Conservation (phyloP, 495 filamentous ascomycete genomes). For the Neurospora hispaniola region DNA sequence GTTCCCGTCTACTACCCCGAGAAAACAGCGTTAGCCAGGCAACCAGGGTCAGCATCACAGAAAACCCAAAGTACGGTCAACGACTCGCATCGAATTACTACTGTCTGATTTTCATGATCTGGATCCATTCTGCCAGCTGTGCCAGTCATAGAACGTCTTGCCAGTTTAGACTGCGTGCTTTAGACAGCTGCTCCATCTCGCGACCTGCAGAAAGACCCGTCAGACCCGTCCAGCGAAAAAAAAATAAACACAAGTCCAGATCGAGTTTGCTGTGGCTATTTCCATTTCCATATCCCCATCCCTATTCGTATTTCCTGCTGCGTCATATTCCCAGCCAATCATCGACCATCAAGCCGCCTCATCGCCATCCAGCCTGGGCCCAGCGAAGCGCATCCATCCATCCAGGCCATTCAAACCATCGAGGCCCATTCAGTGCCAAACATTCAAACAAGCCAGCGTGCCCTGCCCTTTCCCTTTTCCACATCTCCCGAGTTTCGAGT, state of each 20-base stretch:
- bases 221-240: neutral
- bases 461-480: neutral
- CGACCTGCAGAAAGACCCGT: neutral
- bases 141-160: neutral
- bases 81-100: neutral
- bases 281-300: neutral
- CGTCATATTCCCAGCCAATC: neutral
- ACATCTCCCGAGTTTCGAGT: neutral
- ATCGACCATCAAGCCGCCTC: neutral
- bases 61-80: neutral
- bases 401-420: neutral
- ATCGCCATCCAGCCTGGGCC: neutral
- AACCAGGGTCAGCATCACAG: neutral
- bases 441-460: neutral
- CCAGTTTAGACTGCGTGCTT: neutral
- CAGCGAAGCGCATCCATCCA: neutral
- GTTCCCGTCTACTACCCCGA: neutral
- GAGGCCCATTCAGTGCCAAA: neutral
- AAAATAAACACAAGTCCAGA: neutral
- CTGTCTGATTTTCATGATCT: slow-evolving; percentile 1
- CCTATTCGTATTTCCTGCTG: neutral
- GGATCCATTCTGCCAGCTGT: neutral
- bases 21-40: neutral
- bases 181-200: neutral
- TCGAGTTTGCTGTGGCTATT: neutral